A percentile compares a stretch with the other conserved stretches of the same genome.
Conservation (phyloP, 2,329 filamentous ascomycete species). For the Rutstroemia sp. region DNA sequence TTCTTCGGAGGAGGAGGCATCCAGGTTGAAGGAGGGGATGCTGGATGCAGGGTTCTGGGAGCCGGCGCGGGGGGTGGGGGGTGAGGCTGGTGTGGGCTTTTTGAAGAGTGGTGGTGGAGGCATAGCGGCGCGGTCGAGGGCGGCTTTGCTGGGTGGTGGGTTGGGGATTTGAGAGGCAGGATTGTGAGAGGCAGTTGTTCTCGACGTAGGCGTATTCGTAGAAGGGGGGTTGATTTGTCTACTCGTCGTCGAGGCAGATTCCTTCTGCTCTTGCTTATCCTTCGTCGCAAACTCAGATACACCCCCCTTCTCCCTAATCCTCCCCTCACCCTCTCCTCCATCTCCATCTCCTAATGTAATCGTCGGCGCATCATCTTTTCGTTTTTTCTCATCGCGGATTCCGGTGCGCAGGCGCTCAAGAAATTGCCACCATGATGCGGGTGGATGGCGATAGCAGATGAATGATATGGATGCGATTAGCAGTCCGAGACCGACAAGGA, state of each 20-base stretch:
- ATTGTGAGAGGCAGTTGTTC: neutral
- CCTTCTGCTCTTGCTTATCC: neutral
- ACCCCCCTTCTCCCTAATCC: neutral
- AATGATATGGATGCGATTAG: constrained; percentile 53
- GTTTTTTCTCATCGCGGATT: constrained; percentile 3
- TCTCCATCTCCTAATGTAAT: neutral
- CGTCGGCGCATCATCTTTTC: constrained; percentile 12
- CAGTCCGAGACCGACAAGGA: constrained; percentile 49
- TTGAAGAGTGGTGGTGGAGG: constrained; percentile 30
- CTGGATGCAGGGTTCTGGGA: constrained; percentile 9
- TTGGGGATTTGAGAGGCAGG: neutral
- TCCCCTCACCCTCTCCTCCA: neutral
- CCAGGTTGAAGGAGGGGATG: constrained; percentile 17
- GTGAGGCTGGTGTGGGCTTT: constrained; percentile 27
- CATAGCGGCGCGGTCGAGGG: constrained; percentile 32
- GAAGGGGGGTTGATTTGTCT: too few species aligned
- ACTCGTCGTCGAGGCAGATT: too few species aligned
- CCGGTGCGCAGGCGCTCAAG: constrained; percentile 25
- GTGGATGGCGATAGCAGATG: constrained; percentile 45
- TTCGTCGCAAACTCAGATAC: neutral
- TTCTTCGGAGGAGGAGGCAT: constrained; percentile 16
- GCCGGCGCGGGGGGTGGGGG: constrained; percentile 45
- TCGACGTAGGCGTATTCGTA: neutral
- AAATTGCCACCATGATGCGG: constrained; percentile 38
- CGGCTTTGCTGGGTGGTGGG: constrained; percentile 12